These are phyloP conservation scores for Metarhizium rileyi DNA, from an alignment of 2,329 filamentous ascomycete species.

Conservation along the genomic window DNA sequence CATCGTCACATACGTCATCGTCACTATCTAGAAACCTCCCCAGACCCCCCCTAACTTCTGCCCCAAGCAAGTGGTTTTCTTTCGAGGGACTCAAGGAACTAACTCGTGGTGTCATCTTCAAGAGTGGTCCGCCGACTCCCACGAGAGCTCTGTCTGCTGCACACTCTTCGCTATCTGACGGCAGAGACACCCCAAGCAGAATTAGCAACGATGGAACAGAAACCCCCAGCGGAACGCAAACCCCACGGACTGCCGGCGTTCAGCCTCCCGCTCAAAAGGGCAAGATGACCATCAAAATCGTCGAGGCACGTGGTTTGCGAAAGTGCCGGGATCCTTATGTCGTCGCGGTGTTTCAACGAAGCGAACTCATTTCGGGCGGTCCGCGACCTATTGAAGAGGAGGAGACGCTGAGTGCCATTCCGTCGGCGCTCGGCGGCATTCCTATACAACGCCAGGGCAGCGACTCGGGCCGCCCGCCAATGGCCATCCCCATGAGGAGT, in stretches of 20 bases:
- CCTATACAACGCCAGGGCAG: slow-evolving; percentile 63
- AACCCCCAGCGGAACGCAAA: slow-evolving; percentile 40
- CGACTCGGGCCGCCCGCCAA: slow-evolving; percentile 68
- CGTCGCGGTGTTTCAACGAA: slow-evolving; percentile 92
- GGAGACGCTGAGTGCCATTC: slow-evolving; percentile 37
- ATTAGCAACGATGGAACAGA: slow-evolving; percentile 33
- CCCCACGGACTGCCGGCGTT: slow-evolving; percentile 41
- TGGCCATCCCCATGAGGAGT: slow-evolving; percentile 95
- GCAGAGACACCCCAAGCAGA: slow-evolving; percentile 28
- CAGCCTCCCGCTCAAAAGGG: slow-evolving; percentile 68
- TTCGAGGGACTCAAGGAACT: slow-evolving; percentile 71
- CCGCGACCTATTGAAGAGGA: slow-evolving; percentile 57
- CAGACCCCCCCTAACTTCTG: slow-evolving; percentile 31
- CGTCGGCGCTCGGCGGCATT: slow-evolving; percentile 43
- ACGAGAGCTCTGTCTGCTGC: slow-evolving; percentile 71
- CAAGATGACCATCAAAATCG: slow-evolving; percentile 81
- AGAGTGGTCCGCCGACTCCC: slow-evolving; percentile 89
- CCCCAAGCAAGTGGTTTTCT: slow-evolving; percentile 47
- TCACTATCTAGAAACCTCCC: slow-evolving; percentile 30
- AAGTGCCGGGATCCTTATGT: slow-evolving; percentile 87
- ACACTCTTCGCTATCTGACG: slow-evolving; percentile 40
- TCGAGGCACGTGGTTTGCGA: slow-evolving; percentile 72
- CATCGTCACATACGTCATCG: slow-evolving; percentile 9
- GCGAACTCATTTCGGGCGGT: slow-evolving; percentile 87
- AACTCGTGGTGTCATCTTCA: slow-evolving; percentile 64